These are phyloP conservation scores for Cyberlindnera mrakii DNA, from an alignment of 805 yeast genomes.

Conservation along the genomic window DNA sequence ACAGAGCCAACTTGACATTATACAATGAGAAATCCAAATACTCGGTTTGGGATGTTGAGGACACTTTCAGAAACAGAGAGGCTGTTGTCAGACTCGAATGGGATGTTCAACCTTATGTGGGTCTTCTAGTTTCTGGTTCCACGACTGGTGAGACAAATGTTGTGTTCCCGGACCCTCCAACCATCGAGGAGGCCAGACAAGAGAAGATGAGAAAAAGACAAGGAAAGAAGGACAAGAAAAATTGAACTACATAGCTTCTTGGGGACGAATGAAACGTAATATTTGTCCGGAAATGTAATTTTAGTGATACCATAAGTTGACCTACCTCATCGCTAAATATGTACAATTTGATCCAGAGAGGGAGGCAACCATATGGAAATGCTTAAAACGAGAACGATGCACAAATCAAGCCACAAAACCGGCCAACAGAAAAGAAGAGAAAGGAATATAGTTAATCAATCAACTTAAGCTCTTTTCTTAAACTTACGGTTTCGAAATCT, in stretches of 20 bases:
- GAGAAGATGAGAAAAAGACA: slow-evolving; percentile 10
- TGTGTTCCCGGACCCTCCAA: slow-evolving; percentile 14
- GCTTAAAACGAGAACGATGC: too few relatives aligned
- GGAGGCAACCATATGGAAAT: too few relatives aligned
- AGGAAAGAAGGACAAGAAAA: not conserved
- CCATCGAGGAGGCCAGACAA: slow-evolving; percentile 6
- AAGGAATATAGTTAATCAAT: too few relatives aligned
- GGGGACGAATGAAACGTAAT: too few relatives aligned
- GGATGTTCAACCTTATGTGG: slow-evolving; percentile 91
- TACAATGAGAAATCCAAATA: slow-evolving; percentile 61
- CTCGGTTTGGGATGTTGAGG: slow-evolving; percentile 80
- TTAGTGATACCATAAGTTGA: too few relatives aligned
- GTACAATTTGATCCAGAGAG: too few relatives aligned
- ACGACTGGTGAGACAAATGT: slow-evolving; percentile 26
- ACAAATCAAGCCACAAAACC: too few relatives aligned
- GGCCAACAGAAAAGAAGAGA: too few relatives aligned
- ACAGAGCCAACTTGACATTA: slow-evolving; percentile 53
- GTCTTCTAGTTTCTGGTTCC: slow-evolving; percentile 68
- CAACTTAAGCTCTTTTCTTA: not conserved
- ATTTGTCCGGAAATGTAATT: too few relatives aligned
- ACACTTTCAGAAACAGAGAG: slow-evolving; percentile 48
- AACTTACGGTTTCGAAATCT: slow-evolving; percentile 5
- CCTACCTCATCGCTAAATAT: too few relatives aligned
- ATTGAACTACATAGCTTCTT: too few relatives aligned
- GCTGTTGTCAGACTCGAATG: slow-evolving; percentile 72